Evolutionary conservation across 164 flowering plant species (phyloP), one percentile per base, ranked within the genome.

Genomic region (Paratinospora sagittata): DNA sequence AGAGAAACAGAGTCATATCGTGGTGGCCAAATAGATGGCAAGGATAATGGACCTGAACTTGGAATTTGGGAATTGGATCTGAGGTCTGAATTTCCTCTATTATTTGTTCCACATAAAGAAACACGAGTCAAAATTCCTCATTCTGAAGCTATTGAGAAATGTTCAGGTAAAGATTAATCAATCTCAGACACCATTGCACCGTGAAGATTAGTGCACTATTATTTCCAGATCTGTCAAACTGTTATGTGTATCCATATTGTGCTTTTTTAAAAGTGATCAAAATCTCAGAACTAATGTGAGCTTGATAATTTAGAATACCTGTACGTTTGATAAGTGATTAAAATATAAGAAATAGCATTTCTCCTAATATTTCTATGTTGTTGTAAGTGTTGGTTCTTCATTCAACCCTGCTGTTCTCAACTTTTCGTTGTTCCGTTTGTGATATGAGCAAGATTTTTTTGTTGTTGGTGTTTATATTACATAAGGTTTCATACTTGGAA

Each of bases 11-110:
- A 80, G 61, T 94, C 96, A 62, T 90, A 82, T 71, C 79, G 41
- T 64, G 90, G 92, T 73, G 95, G 87, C 12, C 75, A 78, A 30
- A 71, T 88, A 73, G 90, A 83, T 79, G 91, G 88, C 63, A 92
- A 84, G 76, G 87, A 83, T 16, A 84, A 81, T 69, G 93, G 89
- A 7, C 85, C 90, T 82, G 89, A 84, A 75, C 84, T 85, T 52
- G 97, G 94, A 34, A 21, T 87, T 9, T 95, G 98, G 99, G 98
- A 95, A 83, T 74, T 95, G 82, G 99, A 95, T 82, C 79, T 95
- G 41, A 84, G 87, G 79, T 88, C 94, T 70, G 84, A 92, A 70
- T 92, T 92, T 74, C 99, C 99, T 67, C 85, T 82, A 57, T 80
- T 95, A 36, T 95, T 92, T 77, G 37, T 78, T 19, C 90, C 90